Percentiles rank a stretch among this genome's conserved stretches.
Evolutionary conservation across 1,284 basidiomycete genomes (phyloP).

Genomic region (Sporisorium exsertum): DNA sequence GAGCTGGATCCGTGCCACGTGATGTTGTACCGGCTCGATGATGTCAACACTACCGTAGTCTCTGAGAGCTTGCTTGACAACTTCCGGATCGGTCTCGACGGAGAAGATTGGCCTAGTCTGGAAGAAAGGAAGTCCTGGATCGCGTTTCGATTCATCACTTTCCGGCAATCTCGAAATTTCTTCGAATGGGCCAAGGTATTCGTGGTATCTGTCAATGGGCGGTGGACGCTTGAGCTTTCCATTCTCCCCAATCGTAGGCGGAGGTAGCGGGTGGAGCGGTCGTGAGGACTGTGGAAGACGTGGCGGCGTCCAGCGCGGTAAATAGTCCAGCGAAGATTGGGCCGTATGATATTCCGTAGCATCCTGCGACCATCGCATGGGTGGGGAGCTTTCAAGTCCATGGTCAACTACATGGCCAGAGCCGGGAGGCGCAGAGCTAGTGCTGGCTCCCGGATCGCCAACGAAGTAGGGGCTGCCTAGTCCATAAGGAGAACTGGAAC

Average conservation of each 20-base stretch:
- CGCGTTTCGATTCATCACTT: not conserved
- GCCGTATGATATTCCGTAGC: no score
- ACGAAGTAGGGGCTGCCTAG: no score
- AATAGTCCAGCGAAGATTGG: no score
- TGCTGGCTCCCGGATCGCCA: no score
- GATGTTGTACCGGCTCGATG: not conserved
- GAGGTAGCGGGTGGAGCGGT: not conserved
- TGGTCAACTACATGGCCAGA: no score
- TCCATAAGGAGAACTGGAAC: no score
- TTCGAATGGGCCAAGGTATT: not conserved
- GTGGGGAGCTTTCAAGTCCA: no score
- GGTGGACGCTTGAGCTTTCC: not conserved
- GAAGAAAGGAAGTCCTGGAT: not conserved
- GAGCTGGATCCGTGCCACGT: not conserved
- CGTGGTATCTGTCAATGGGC: not conserved
- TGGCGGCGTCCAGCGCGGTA: no score
- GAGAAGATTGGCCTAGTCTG: not conserved
- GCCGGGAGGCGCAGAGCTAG: no score
- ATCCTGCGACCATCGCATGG: no score
- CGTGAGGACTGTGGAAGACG: no score
- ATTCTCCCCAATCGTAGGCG: not conserved
- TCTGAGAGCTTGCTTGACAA: not conserved
- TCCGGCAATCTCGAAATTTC: not conserved
- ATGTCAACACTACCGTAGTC: not conserved
- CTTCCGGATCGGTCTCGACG: accelerated